These are phyloP conservation scores for Pythium myriotylum DNA, from an alignment of 352 stramenopile species.

Conservation along the genomic window DNA sequence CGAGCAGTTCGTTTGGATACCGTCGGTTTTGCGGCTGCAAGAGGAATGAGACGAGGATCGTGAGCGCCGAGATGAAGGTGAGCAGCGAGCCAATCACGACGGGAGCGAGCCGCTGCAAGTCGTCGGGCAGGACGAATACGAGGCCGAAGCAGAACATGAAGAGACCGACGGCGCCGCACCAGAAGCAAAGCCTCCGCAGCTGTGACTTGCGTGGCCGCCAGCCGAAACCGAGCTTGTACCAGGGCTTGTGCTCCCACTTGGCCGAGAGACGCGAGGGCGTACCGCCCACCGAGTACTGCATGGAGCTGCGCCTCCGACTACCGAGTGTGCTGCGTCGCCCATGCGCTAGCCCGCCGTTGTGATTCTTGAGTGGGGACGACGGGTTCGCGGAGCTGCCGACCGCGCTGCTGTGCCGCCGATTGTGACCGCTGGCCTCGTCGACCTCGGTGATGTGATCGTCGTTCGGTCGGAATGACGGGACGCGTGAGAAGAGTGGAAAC, in stretches of 20 bases:
- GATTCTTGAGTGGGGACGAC: not conserved
- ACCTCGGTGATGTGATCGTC: constrained; percentile 19
- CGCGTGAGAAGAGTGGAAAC: constrained; percentile 18
- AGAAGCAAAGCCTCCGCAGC: constrained; percentile 34
- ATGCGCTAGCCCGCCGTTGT: not conserved
- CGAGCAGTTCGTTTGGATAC: constrained; percentile 67
- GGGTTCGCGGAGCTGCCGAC: constrained; percentile 6
- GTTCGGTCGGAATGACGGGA: constrained; percentile 11
- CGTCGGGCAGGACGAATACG: constrained; percentile 41
- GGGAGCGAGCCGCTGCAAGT: constrained; percentile 43
- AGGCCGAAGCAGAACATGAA: constrained; percentile 48
- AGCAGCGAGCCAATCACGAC: constrained; percentile 50
- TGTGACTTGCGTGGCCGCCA: constrained; percentile 32
- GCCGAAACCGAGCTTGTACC: constrained; percentile 31
- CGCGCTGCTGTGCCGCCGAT: constrained; percentile 14
- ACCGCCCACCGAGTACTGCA: constrained; percentile 22
- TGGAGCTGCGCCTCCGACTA: constrained; percentile 15
- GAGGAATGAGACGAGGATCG: constrained; percentile 61
- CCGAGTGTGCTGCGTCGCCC: constrained; percentile 6
- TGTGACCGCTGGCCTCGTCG: constrained; percentile 24
- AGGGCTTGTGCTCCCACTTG: constrained; percentile 29
- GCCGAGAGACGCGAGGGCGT: constrained; percentile 15
- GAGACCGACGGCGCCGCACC: constrained; percentile 29
- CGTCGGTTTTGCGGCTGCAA: constrained; percentile 35
- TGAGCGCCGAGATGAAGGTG: constrained; percentile 50